Evolutionary conservation across 768 basidiomycete genomes (phyloP).

Genomic region (Paxillus rubicundulus): DNA sequence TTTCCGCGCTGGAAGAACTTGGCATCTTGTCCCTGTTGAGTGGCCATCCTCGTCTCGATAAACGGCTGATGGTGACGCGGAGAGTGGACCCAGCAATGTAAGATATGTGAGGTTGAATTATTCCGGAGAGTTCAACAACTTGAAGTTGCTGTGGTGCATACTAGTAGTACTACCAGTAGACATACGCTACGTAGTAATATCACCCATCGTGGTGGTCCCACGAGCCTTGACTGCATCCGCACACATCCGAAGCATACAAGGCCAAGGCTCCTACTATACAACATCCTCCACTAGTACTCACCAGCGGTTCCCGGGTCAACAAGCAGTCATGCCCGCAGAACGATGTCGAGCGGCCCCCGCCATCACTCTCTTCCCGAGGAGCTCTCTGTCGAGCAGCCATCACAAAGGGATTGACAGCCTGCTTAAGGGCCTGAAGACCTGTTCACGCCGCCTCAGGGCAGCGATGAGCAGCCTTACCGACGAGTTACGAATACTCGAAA

Average conservation of each 20-base stretch:
- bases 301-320: constrained; percentile 39
- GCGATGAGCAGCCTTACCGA: constrained; percentile 30
- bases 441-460: constrained; percentile 51
- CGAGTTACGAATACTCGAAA: constrained; percentile 52
- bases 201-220: no score
- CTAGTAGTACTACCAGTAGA: no score
- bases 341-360: constrained; percentile 5
- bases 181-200: no score
- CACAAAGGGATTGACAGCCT: constrained; percentile 49
- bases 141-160: no score
- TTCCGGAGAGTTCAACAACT: not conserved
- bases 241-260: no score
- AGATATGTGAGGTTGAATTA: not conserved
- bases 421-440: constrained; percentile 58
- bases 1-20: constrained; percentile 92
- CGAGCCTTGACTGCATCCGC: no score
- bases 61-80: not conserved
- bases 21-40: constrained; percentile 77
- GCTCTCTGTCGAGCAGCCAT: constrained; percentile 14
- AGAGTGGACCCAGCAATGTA: constrained; percentile 2
- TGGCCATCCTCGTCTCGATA: constrained; percentile 33
- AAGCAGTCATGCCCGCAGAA: constrained; percentile 5
- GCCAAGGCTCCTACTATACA: no score
- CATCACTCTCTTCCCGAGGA: constrained; percentile 18
- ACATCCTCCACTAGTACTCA: no score